Evolutionary conservation across 305 asterid species (phyloP).

Genomic region (Striga hermonthica): DNA sequence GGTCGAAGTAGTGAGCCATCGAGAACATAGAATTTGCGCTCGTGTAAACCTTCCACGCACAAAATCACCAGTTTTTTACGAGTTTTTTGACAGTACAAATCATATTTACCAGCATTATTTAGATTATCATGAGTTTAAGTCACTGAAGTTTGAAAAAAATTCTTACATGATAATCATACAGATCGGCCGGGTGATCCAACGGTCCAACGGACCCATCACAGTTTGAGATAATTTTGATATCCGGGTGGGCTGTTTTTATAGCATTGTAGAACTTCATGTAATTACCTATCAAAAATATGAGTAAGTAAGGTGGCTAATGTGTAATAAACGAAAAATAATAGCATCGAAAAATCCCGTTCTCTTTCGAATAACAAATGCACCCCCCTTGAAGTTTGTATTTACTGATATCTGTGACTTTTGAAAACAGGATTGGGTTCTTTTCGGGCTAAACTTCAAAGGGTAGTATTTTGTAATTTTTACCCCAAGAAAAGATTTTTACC

Average conservation of each 20-base stretch:
- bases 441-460: background rate
- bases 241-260: conserved; percentile 47
- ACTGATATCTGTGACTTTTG: background rate
- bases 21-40: conserved; percentile 60
- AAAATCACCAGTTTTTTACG: conserved; percentile 18
- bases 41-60: conserved; percentile 52
- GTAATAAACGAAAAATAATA: too few species aligned
- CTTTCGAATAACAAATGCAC: background rate
- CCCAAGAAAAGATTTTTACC: conserved; percentile 35
- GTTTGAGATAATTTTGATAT: conserved; percentile 66
- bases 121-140: background rate
- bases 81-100: background rate
- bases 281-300: conserved; percentile 37
- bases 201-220: conserved; percentile 63
- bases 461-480: background rate
- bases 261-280: conserved; percentile 57
- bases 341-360: background rate
- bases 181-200: conserved; percentile 86
- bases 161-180: conserved; percentile 86
- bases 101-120: background rate
- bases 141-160: background rate
- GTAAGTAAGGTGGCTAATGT: background rate
- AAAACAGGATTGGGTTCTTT: background rate
- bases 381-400: background rate
- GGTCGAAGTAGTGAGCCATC: conserved; percentile 65